phyloP scores from a whole-genome alignment of 2,329 filamentous ascomycete genomes.

The Penicillium frequentans region DNA sequence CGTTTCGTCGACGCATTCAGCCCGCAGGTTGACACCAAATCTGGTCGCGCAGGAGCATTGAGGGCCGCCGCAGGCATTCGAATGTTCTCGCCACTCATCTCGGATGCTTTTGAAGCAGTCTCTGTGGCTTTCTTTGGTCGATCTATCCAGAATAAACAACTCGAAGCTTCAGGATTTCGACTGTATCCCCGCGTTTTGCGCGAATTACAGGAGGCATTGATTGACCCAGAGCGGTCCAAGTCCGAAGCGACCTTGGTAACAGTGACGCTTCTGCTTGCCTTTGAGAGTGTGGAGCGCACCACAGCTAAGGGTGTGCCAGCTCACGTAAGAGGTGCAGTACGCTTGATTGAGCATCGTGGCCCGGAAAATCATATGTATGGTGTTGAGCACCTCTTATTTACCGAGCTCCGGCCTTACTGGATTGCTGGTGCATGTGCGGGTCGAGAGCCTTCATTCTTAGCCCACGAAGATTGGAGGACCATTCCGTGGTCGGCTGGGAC shows the following conservation, averaged over 20 bases:
- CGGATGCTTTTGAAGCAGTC: conserved; percentile 39
- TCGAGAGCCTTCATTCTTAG: conserved; percentile 37
- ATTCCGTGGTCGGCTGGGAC: conserved; percentile 40
- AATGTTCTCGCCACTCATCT: conserved; percentile 41
- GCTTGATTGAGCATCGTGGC: conserved; percentile 39
- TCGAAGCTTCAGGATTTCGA: conserved; percentile 35
- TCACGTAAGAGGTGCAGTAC: conserved; percentile 37
- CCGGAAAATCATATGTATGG: conserved; percentile 42
- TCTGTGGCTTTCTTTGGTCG: conserved; percentile 42
- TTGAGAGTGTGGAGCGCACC: conserved; percentile 42
- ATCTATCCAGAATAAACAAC: conserved; percentile 32
- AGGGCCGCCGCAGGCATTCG: conserved; percentile 39
- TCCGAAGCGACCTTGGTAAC: conserved; percentile 41
- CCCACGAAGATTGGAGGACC: conserved; percentile 39
- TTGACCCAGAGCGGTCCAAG: conserved; percentile 37
- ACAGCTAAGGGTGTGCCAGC: conserved; percentile 32
- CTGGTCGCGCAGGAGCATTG: conserved; percentile 37
- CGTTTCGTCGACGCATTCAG: conserved; percentile 43
- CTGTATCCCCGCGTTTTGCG: conserved; percentile 37
- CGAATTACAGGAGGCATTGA: conserved; percentile 36
- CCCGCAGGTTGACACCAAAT: conserved; percentile 35
- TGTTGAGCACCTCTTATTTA: conserved; percentile 40
- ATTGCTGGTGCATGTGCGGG: conserved; percentile 31
- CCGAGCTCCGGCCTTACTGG: conserved; percentile 42
- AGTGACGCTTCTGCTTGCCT: conserved; percentile 39